phyloP scores from a whole-genome alignment of 2,329 filamentous ascomycete genomes.

The Phaeophleospora eucalypticola region DNA sequence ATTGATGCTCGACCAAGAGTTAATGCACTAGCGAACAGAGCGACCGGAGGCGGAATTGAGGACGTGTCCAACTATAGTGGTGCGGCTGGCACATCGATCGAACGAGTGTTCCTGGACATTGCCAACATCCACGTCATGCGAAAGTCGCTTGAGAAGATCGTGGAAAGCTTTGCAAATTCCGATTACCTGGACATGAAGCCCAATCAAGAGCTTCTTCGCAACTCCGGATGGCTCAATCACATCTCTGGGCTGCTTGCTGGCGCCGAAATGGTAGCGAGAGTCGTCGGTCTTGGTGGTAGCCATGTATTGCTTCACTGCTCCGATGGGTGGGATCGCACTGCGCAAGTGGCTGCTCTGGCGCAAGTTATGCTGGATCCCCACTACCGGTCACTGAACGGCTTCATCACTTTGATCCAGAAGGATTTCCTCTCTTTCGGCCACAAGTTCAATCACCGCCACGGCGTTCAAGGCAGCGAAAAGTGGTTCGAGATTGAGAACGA shows the following conservation, averaged over 20 bases:
- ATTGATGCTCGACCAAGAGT: conserved; percentile 92
- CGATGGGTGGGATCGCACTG: conserved; percentile 96
- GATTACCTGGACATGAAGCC: conserved; percentile 80
- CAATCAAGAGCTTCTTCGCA: conserved; percentile 72
- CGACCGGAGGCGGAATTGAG: conserved; percentile 87
- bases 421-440: conserved; percentile 98
- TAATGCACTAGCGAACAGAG: conserved; percentile 92
- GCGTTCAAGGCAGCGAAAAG: conserved; percentile 82
- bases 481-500: conserved; percentile 92
- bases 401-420: conserved; percentile 91
- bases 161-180: conserved; percentile 87
- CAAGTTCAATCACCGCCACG: conserved; percentile 92
- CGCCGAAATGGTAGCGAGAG: conserved; percentile 75
- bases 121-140: conserved; percentile 99
- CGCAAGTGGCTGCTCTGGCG: conserved; percentile 84
- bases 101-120: conserved; percentile 87
- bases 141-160: conserved; percentile 78
- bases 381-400: conserved; percentile 89
- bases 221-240: conserved; percentile 88
- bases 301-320: conserved; percentile 97
- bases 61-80: conserved; percentile 98
- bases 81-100: conserved; percentile 52
- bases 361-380: conserved; percentile 95
- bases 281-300: conserved; percentile 87
- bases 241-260: conserved; percentile 81